Evolutionary conservation across 2,329 filamentous ascomycete genomes (phyloP), one percentile per base, ranked within the genome.

Genomic region (Aureobasidium pullulans): DNA sequence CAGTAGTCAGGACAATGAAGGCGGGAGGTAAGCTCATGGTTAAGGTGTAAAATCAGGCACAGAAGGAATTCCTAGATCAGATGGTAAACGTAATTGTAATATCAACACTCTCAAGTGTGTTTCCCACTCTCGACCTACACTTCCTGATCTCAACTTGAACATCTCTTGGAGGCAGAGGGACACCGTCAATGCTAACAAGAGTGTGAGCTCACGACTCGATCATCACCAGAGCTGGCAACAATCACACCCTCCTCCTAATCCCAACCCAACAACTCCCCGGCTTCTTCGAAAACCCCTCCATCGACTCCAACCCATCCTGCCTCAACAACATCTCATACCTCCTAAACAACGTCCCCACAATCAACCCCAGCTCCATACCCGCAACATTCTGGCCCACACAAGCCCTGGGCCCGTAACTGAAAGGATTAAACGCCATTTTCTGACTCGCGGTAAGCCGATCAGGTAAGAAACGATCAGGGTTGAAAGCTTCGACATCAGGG

Each of bases 341-440:
- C 16, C 69, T 64, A 64, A 71, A 71, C 28, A 71, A 68, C 16
- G 67, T 71, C 31, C 71, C 67, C 43, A 75, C 67, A 59, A 74
- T 75, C 43, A 76, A 64, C 11, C 72, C 67, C 59, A 76, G 63
- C 49, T 75, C 73, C 71, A 76, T 76, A 42, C 74, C 68, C 2
- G 74, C 74, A 29, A 76, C 70, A 61, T 76, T 76, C 43, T 73
- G 69, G 3, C 73, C 74, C 34, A 76, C 72, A 60, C 74, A 76
- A n/a, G 73, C 71, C 13, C 74, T 66, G 7, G 74, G 73, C 1
- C 73, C 74, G 59, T 74, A 73, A 28, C 71, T 74, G 62, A 76
- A 76, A 6, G 73, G 72, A 48, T 74, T 73, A 61, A 75, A 76
- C 0, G 68, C 66, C 43, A 66, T 64, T 64, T 74, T 74, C 63